Conservation (phyloP, 1,284 basidiomycete genomes). For the Stygiomarasmius scandens region DNA sequence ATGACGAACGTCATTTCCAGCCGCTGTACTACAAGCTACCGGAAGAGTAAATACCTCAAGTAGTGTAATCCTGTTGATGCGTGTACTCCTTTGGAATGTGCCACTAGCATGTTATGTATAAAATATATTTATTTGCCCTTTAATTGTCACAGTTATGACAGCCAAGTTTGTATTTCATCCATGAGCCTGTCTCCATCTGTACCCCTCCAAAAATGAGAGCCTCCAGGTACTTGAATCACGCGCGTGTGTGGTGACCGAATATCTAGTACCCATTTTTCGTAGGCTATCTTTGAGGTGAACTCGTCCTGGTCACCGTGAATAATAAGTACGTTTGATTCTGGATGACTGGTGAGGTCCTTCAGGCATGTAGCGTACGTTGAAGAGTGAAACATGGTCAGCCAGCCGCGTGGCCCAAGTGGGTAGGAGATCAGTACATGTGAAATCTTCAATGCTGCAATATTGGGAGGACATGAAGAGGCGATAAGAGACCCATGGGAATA, state of each 20-base stretch:
- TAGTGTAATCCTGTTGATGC: not conserved
- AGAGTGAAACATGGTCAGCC: conserved; percentile 70
- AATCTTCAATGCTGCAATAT: conserved; percentile 49
- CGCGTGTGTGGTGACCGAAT: conserved; percentile 32
- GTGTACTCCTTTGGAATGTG: too few species aligned
- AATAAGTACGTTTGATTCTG: conserved; percentile 55
- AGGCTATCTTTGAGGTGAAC: conserved; percentile 62
- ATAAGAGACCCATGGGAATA: conserved; percentile 82
- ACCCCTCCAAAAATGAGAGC: conserved; percentile 18
- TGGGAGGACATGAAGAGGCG: conserved; percentile 60
- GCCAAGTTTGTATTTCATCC: not conserved
- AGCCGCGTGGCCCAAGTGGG: conserved; percentile 67
- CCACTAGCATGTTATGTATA: too few species aligned
- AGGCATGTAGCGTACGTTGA: conserved; percentile 54
- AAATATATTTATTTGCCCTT: not conserved
- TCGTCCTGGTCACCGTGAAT: conserved; percentile 73
- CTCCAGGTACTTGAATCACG: conserved; percentile 17
- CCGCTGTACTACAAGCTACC: conserved; percentile 72
- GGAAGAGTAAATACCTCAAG: conserved; percentile 49
- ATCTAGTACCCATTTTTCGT: conserved; percentile 54
- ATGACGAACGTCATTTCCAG: conserved; percentile 35
- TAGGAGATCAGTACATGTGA: conserved; percentile 77
- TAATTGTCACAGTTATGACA: not conserved
- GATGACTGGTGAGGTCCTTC: conserved; percentile 46
- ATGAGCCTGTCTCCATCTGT: conserved; percentile 3